phyloP scores from a whole-genome alignment of 345 rosid genomes.

The Nasturtium officinale region DNA sequence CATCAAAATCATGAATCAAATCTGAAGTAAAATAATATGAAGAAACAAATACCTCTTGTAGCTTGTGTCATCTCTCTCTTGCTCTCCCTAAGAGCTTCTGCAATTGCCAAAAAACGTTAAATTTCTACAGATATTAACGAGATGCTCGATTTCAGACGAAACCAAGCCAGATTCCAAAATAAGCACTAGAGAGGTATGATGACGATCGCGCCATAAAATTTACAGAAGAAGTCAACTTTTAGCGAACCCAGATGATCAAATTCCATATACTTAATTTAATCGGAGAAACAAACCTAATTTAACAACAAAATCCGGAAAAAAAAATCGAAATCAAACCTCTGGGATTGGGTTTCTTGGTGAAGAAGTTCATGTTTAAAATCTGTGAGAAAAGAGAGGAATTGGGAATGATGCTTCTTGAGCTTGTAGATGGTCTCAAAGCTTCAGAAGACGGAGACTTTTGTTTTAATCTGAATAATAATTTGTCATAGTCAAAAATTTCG shows the following conservation, averaged over 20 bases:
- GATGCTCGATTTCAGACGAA: neutral
- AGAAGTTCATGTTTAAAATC: constrained; percentile 54
- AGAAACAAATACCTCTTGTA: constrained; percentile 66
- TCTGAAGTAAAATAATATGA: neutral
- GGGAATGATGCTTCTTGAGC: neutral
- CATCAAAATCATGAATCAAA: constrained; percentile 1
- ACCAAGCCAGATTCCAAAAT: constrained; percentile 7
- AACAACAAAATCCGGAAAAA: neutral
- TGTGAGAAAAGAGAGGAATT: neutral
- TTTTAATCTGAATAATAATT: too few relatives aligned
- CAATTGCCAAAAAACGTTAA: constrained; percentile 21
- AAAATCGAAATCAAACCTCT: constrained; percentile 52
- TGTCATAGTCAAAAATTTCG: too few relatives aligned
- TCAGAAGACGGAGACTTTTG: constrained; percentile 27
- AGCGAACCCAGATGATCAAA: constrained; percentile 14
- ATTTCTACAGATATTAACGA: neutral
- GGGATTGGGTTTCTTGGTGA: constrained; percentile 70
- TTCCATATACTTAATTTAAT: neutral
- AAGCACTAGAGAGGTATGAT: constrained; percentile 9
- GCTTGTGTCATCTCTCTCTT: constrained; percentile 90
- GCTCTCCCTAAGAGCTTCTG: constrained; percentile 92
- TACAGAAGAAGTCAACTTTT: constrained; percentile 23
- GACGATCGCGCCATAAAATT: constrained; percentile 11
- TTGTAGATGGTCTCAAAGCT: constrained; percentile 19
- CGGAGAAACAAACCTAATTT: constrained; percentile 4